Base-by-base conservation (phyloP, 129 eudicot genomes). In the Pittosporum tobira region DNA sequence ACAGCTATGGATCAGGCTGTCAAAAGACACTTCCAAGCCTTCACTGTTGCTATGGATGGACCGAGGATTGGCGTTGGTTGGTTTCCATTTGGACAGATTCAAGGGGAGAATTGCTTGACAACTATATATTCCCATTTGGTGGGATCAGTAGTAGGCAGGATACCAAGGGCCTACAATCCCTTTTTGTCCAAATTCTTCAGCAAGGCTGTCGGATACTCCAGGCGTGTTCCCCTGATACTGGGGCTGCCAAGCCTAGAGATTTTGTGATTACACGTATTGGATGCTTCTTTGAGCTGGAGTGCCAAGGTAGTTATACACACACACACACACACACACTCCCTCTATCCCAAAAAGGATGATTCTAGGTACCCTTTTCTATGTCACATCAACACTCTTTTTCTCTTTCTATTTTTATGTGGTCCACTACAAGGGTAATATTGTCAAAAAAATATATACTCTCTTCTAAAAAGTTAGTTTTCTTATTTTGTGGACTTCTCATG, bases 31-130 rank as follows among this genome's bases (percentile, higher is more conserved):
- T 76, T 2, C 93, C 96, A 7, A 77, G 94, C 44, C 71, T 93
- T 63, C 99, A 93, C 68, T 93, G 99, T 62, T 93, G 99, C 69
- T 93, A 93, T 64, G 99, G 99, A 25, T 93, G 99, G 99, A 93
- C 99, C 0, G 99, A 93, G 49, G 99, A 93, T 73, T 93, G 99
- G 99, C 91, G 94, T 57, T 93, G 99, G 99, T 77, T 93, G 37
- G 93, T 93, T 50, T 93, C 86, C 76, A 40, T 87, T 71, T 93
- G 99, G 99, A 93, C 99, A 0, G 99, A 93, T 68, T 81, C 99
- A 7, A 77, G 91, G 65, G 99, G 99, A 19, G 99, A 93, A 75
- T 71, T 93, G 74, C 85, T 93, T 5, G 99, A 93, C 74, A 93
- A 77, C 74, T 83, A 63, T 72, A 82, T 91, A 5, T 93, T 87